phyloP scores from a whole-genome alignment of 129 eudicot genomes.

The Flaveria robusta region DNA sequence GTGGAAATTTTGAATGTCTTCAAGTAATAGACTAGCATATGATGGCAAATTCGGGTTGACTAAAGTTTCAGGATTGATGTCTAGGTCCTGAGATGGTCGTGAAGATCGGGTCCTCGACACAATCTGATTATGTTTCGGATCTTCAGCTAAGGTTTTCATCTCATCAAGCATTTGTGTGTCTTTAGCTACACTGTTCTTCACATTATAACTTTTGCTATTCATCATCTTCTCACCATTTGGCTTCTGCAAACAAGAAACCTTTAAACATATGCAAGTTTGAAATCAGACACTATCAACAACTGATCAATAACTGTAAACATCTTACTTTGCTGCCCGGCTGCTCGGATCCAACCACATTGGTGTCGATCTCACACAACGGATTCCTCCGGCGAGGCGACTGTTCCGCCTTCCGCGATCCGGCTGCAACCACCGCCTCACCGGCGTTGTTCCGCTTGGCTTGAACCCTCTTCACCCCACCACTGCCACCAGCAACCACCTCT shows the following conservation, averaged over 20 bases:
- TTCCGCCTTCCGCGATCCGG: constrained; percentile 34
- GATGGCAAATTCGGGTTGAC: constrained; percentile 62
- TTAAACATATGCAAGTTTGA: background rate
- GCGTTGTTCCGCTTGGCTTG: constrained; percentile 75
- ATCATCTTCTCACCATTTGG: constrained; percentile 38
- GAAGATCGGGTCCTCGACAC: constrained; percentile 65
- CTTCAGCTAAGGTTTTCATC: background rate
- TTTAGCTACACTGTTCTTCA: too few relatives aligned
- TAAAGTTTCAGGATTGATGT: constrained; percentile 58
- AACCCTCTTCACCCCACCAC: constrained; percentile 51
- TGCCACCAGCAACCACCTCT: constrained; percentile 18
- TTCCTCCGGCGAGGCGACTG: constrained; percentile 80
- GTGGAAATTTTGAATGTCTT: constrained; percentile 94
- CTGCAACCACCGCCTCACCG: constrained; percentile 37
- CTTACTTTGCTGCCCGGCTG: constrained; percentile 33
- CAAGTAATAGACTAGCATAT: constrained; percentile 55
- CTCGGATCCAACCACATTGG: constrained; percentile 46
- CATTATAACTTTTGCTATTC: constrained; percentile 20
- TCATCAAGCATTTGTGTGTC: constrained; percentile 33
- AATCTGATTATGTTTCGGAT: constrained; percentile 40
- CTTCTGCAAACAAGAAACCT: constrained; percentile 35
- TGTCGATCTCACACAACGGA: constrained; percentile 81
- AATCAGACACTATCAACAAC: background rate
- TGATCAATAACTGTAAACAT: background rate
- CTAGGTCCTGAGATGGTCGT: constrained; percentile 77